Evolutionary conservation across 495 filamentous ascomycete genomes (phyloP).

Genomic region (Penicillium cinerascens): DNA sequence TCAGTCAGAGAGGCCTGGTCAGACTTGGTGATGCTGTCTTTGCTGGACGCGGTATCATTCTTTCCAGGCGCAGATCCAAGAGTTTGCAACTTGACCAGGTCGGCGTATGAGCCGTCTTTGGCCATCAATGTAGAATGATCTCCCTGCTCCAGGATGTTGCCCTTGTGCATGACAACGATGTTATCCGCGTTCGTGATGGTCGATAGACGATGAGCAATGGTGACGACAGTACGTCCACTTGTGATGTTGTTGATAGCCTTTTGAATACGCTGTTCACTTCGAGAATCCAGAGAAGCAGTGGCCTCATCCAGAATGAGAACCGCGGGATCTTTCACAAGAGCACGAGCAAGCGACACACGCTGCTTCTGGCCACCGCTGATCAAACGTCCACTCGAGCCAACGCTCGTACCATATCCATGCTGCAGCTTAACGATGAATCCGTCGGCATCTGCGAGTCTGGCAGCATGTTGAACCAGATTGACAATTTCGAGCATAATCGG

Average conservation of each 20-base stretch:
- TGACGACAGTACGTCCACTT: constrained; percentile 43
- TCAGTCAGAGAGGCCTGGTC: constrained; percentile 25
- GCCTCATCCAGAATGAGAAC: constrained; percentile 84
- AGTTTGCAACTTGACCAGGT: constrained; percentile 41
- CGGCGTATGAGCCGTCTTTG: constrained; percentile 43
- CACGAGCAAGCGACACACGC: constrained; percentile 63
- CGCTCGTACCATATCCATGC: constrained; percentile 48
- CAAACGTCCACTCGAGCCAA: constrained; percentile 54
- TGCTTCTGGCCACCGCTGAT: constrained; percentile 66
- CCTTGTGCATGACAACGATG: constrained; percentile 58
- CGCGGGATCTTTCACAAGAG: constrained; percentile 72
- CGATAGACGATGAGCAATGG: constrained; percentile 47
- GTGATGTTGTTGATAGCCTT: constrained; percentile 46
- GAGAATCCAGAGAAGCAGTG: constrained; percentile 56
- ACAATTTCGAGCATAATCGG: constrained; percentile 37
- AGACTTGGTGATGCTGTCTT: constrained; percentile 23
- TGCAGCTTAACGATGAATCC: constrained; percentile 46
- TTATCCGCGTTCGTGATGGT: constrained; percentile 61
- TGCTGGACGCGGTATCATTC: constrained; percentile 15
- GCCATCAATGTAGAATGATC: constrained; percentile 42
- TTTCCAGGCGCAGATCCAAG: constrained; percentile 26
- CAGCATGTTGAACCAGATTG: constrained; percentile 35
- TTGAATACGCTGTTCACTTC: constrained; percentile 52
- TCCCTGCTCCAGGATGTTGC: constrained; percentile 54
- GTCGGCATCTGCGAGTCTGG: constrained; percentile 39